These are phyloP conservation scores for Zygosaccharomyces sapae DNA, from an alignment of 1,139 yeast genomes.

Conservation along the genomic window DNA sequence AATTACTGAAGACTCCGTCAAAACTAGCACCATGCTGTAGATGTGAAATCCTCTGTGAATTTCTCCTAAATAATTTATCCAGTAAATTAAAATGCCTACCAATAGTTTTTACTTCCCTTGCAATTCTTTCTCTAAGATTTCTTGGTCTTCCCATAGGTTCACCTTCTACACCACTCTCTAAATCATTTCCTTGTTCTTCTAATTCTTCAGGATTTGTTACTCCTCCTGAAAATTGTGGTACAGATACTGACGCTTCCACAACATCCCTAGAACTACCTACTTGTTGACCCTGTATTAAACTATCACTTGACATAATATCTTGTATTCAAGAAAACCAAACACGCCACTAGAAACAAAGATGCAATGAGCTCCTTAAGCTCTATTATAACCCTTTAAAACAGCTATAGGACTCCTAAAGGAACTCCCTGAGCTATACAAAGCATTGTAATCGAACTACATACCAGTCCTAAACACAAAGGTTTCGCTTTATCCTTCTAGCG, in stretches of 20 bases:
- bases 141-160: slow-evolving; percentile 11
- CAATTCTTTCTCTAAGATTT: slow-evolving; percentile 25
- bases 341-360: neutral
- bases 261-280: slow-evolving; percentile 15
- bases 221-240: neutral
- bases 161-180: slow-evolving; percentile 4
- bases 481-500: neutral
- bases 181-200: neutral
- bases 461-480: neutral
- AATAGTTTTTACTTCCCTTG: slow-evolving; percentile 25
- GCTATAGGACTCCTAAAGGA: neutral
- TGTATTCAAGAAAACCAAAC: neutral
- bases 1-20: slow-evolving; percentile 91
- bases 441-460: neutral
- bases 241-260: neutral
- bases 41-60: slow-evolving; percentile 11
- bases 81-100: slow-evolving; percentile 39
- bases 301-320: slow-evolving; percentile 10
- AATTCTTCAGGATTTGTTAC: neutral
- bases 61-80: slow-evolving; percentile 36
- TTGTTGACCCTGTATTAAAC: slow-evolving; percentile 8
- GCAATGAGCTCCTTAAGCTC: neutral
- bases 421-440: neutral
- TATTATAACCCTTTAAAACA: neutral
- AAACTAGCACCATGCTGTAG: slow-evolving; percentile 28